Evolutionary conservation across 1,284 basidiomycete species (phyloP), one percentile per base, ranked within the genome.

Genomic region (Trichosporon ovoides): DNA sequence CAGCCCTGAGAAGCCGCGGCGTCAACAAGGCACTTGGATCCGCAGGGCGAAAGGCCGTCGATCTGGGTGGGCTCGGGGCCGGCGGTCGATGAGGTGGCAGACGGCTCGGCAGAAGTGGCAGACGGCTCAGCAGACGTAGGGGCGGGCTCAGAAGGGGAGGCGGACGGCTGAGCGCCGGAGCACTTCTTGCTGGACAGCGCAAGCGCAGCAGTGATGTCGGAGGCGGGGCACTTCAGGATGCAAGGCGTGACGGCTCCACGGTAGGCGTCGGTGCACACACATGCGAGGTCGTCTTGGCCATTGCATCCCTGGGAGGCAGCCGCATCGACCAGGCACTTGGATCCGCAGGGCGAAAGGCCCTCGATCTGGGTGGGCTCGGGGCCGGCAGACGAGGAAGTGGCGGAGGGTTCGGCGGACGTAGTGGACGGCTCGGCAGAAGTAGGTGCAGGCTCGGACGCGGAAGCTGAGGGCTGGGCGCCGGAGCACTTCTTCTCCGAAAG

Each of bases 131-230:
- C 14, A 6, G 31, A 12, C 33, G 52, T 28, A n/a, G 37, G 36
- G 13, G 19, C 14, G 16, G 52, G 24, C 38, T 43, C 38, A 24
- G 38, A 43, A 11, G 20, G 6, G 7, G 38, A 22, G 33, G 28
- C 14, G 5, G 24, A 19, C 12, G n/a, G 4, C 37, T 24, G 24
- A 12, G 7, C 49, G n/a, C 37, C 24, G 12, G 16, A 38, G 56
- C 56, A 57, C 34, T 34, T 43, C 52, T 48, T 22, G 5, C 7
- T 14, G n/a, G 43, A 37, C 9, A 49, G 56, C 3, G 51, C 56
- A 14, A 53, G 56, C 28, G 35, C 56, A 9, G 51, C 52, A 3
- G 40, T 5, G 18, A 57, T 24, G 35, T 57, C 56, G n/a, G 36
- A 18, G 28, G 38, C 38, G 19, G 36, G 11, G 46, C 57, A 48